Base-by-base conservation (phyloP, 2,329 filamentous ascomycete genomes). In the Macrophomina phaseolina region DNA sequence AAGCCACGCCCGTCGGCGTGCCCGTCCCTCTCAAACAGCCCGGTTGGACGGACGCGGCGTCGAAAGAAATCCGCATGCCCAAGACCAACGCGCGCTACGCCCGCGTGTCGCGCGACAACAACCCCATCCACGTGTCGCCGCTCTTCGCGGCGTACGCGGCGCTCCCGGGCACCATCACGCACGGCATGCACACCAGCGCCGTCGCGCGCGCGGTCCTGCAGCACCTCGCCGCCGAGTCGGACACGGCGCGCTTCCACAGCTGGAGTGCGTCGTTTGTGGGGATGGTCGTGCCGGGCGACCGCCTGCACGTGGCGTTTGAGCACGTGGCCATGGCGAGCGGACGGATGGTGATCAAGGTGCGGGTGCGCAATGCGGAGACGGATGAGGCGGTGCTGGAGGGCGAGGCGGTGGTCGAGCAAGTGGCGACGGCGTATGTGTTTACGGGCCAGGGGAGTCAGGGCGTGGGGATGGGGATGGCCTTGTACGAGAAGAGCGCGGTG, bases 361-460 rank as follows among this genome's bases (percentile, higher is more conserved):
- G 74, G 42, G 78, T 73, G 1, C 65, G 65, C 12, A 79, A 79
- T 58, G 30, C 8, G 2, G 67, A 70, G 38, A 75, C 69, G 4
- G 73, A 68, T 14, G 74, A 77, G 18, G 75, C 72, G 56, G 78
- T 80, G 11, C 64, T 80, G 1, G 63, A 67, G 16, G 77, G 70
- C 1, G 71, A 74, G 52, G 73, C 72, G 18, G 71, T 73, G 58
- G 69, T 77, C 49, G 76, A 76, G 61, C 77, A 75, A 42, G 69
- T 69, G 3, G 65, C 65, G 2, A 79, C 79, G 3, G 75, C 78
- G 1, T 78, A 77, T 56, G 51, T 81, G 12, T 82, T 82, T 65
- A 80, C 77, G 7, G 80, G 80, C 1, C 80, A 82, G 66, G 80
- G 80, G 5, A 77, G 74, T 45, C 79, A 81, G 67, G 72, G 74